Base-by-base conservation (phyloP, 2,329 filamentous ascomycete genomes). In the Fusarium brachygibbosum region DNA sequence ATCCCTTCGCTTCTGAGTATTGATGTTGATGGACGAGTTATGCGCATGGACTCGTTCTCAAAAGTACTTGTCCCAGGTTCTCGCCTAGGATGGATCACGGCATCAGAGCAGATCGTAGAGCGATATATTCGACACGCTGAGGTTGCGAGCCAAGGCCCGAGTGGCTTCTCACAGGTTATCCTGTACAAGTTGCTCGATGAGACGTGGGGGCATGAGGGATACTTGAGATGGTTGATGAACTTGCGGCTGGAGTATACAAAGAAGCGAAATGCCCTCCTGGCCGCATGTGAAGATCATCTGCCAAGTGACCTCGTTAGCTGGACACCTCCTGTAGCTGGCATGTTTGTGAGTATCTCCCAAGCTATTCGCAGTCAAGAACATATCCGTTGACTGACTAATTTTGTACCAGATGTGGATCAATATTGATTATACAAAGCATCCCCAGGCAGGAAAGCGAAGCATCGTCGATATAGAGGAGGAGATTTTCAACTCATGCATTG, bases 121-220 rank as follows among this genome's bases (percentile, higher is more conserved):
- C 87, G 92, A 38, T 97, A 93, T 80, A 84, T 90, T 66, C 90
- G 92, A 44, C 93, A 97, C 79, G 90, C 90, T 69, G 96, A 99
- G 80, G 88, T 91, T 23, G 91, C 90, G 38, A 93, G 90, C 45
- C 96, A 99, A 77, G 93, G 93, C 19, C 94, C 96, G 0, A 90
- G 88, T 58, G 96, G 96, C 42, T 87, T 97, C 75, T 90, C 92
- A 0, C 95, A 98, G 81, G 83, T 96, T 23, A 84, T 95, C 11
- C 82, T 98, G 56, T 94, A 92, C 83, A 97, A 97, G 81, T 84
- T 99, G 23, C 85, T 99, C 3, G 96, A 99, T 70, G 93, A 97
- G 79, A 89, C 90, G 50, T 99, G 96, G 96, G 96, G 95, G 25
- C 96, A 99, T 76, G 86, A 88, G 41, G 94, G 94, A 3, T 99